phyloP scores from a whole-genome alignment of 352 stramenopile species.

The Pythium plurisporium region DNA sequence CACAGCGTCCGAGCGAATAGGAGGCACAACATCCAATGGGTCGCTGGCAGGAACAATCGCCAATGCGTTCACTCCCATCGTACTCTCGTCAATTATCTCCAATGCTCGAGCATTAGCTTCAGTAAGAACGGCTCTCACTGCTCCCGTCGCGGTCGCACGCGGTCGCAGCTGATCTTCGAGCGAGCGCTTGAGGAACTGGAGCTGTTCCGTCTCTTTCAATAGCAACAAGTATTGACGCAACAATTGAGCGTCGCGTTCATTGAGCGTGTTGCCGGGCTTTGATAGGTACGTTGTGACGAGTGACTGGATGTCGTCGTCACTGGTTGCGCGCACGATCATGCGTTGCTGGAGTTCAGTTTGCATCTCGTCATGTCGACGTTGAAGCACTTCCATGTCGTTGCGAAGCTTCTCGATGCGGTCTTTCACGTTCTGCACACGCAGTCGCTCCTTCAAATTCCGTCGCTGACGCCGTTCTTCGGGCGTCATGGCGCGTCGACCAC shows the following conservation, averaged over 20 bases:
- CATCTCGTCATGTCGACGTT: slow-evolving; percentile 33
- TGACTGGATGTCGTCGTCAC: slow-evolving; percentile 4
- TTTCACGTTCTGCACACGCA: slow-evolving; percentile 22
- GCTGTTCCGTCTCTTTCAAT: slow-evolving; percentile 34
- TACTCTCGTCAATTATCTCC: background rate
- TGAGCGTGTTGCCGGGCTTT: background rate
- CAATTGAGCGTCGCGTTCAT: background rate
- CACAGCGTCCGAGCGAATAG: slow-evolving; percentile 8
- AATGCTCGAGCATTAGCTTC: background rate
- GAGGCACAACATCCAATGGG: slow-evolving; percentile 17
- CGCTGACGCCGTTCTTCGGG: slow-evolving; percentile 41
- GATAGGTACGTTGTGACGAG: slow-evolving; percentile 1
- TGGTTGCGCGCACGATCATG: background rate
- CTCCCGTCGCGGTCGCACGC: background rate
- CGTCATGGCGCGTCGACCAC: slow-evolving; percentile 1
- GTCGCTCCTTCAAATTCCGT: slow-evolving; percentile 61
- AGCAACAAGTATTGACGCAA: slow-evolving; percentile 24
- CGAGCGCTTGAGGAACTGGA: slow-evolving; percentile 22
- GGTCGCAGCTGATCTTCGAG: slow-evolving; percentile 13
- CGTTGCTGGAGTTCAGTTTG: slow-evolving; percentile 12
- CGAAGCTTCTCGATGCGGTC: slow-evolving; percentile 13
- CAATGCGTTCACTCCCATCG: background rate
- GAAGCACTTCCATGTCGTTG: background rate
- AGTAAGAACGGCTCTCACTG: background rate
- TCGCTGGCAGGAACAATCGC: background rate